Percentiles rank a stretch among this genome's conserved stretches.
These are phyloP conservation scores for Cenchrus fungigraminus DNA, from an alignment of 176 grass and related monocot species.

Conservation along the genomic window DNA sequence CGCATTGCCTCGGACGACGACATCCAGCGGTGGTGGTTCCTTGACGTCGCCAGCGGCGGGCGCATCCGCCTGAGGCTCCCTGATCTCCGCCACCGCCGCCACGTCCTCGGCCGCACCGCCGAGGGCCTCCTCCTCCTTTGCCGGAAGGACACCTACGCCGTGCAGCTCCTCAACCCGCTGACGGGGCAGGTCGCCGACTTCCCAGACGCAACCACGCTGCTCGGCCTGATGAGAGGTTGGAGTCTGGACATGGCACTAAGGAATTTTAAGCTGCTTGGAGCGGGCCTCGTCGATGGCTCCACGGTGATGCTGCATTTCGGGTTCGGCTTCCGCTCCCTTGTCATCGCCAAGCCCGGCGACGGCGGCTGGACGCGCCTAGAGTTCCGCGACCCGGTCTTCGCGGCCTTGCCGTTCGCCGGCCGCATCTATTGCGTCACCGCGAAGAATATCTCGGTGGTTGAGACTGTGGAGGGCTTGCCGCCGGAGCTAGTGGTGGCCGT, in stretches of 20 bases:
- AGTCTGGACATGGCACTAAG: no score
- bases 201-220: no score
- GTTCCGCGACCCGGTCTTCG: background rate
- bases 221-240: no score
- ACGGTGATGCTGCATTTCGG: background rate
- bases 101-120: background rate
- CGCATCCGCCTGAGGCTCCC: background rate
- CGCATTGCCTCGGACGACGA: background rate
- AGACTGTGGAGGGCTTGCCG: background rate
- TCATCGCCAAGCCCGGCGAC: background rate
- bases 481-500: background rate
- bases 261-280: background rate
- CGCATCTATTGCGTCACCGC: background rate
- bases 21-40: background rate
- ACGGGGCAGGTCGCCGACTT: background rate
- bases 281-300: background rate
- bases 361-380: background rate
- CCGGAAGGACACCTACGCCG: no score
- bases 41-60: background rate
- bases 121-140: background rate
- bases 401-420: background rate
- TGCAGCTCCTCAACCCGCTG: background rate
- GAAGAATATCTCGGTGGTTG: background rate
- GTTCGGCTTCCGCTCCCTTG: background rate
- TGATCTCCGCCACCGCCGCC: background rate